Evolutionary conservation across 805 yeast genomes (phyloP).

Genomic region (Kodamaea kaohsiungensis): DNA sequence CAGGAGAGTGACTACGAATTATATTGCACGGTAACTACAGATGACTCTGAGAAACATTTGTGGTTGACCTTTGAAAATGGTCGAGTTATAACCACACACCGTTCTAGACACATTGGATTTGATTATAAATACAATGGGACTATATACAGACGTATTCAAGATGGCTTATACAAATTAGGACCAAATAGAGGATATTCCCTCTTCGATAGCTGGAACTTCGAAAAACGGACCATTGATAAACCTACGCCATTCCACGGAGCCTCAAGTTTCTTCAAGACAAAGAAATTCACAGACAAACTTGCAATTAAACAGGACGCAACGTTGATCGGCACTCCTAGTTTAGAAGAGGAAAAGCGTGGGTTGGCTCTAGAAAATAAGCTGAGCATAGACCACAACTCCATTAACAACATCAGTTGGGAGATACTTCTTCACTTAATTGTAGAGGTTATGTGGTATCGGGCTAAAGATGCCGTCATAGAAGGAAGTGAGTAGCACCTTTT

Average conservation of each 20-base stretch:
- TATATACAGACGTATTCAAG: background rate
- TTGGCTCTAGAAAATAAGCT: background rate
- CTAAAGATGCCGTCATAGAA: background rate
- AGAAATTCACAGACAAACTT: background rate
- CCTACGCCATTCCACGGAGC: background rate
- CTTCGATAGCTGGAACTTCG: background rate
- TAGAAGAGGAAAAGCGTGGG: background rate
- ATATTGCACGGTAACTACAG: background rate
- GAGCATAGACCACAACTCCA: background rate
- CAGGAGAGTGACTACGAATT: background rate
- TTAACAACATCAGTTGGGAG: background rate
- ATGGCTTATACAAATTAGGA: background rate
- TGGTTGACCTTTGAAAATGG: background rate
- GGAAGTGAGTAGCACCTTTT: background rate
- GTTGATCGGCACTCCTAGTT: background rate
- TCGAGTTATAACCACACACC: background rate
- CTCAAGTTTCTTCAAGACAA: background rate
- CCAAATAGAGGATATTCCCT: background rate
- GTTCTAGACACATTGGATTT: background rate
- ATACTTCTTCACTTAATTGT: background rate
- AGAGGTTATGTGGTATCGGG: background rate
- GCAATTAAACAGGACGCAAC: background rate
- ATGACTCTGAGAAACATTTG: background rate
- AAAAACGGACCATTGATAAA: background rate
- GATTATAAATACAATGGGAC: background rate